Conservation (phyloP, 768 basidiomycete species). For the Suillus variegatus region DNA sequence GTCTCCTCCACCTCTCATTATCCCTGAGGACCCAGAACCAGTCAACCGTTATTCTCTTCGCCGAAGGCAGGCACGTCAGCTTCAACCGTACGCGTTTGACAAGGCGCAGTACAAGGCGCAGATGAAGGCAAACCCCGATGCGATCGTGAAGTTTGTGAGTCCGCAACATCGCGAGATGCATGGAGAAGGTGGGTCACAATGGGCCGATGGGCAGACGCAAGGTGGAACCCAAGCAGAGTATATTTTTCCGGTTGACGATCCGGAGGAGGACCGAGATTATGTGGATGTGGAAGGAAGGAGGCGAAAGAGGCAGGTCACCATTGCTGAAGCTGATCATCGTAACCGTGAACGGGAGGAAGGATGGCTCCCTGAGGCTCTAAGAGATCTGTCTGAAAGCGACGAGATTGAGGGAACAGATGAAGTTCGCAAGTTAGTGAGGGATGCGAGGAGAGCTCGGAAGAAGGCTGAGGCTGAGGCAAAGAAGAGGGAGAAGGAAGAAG, state of each 20-base stretch:
- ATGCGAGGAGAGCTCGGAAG: constrained; percentile 32
- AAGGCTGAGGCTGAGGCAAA: constrained; percentile 23
- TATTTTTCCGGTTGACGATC: constrained; percentile 20
- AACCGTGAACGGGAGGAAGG: constrained; percentile 9
- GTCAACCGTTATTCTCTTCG: constrained; percentile 55
- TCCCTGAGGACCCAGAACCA: constrained; percentile 21
- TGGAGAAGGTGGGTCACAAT: constrained; percentile 27
- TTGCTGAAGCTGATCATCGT: constrained; percentile 6
- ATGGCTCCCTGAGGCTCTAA: constrained; percentile 39
- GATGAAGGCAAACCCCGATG: constrained; percentile 61
- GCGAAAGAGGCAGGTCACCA: constrained; percentile 13
- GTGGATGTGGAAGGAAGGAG: constrained; percentile 15
- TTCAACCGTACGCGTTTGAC: constrained; percentile 65
- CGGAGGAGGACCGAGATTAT: constrained; percentile 29
- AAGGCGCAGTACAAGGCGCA: constrained; percentile 50
- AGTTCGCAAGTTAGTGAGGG: constrained; percentile 33
- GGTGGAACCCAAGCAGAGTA: constrained; percentile 30
- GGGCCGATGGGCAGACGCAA: constrained; percentile 27
- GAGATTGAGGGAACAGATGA: constrained; percentile 36
- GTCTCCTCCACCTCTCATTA: constrained; percentile 3
- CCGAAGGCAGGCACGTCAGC: constrained; percentile 52
- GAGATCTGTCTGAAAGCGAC: constrained; percentile 41
- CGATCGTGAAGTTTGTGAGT: constrained; percentile 56
- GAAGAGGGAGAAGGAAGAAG: constrained; percentile 16
- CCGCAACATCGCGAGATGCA: constrained; percentile 25